Evolutionary conservation across 345 rosid genomes (phyloP).

Genomic region (Linum lewisii): DNA sequence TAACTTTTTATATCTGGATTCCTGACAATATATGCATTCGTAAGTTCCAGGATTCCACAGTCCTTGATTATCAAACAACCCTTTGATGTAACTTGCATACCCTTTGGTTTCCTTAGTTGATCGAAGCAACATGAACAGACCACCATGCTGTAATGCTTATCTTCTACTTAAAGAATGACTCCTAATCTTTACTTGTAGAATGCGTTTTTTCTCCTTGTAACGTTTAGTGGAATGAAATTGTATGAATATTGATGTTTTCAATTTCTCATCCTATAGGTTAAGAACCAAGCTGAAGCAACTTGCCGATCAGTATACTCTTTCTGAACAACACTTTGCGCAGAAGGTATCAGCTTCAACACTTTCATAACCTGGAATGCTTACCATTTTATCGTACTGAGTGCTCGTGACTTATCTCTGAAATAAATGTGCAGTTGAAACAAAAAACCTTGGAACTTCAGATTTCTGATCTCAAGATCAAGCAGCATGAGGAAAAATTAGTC

Average conservation of each 20-base stretch:
- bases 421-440: conserved; percentile 65
- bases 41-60: no score
- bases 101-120: no score
- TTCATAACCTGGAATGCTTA: not conserved
- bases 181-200: not conserved
- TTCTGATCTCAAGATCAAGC: conserved; percentile 66
- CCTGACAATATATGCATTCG: no score
- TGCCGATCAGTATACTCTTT: conserved; percentile 72
- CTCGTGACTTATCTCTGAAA: conserved; percentile 6
- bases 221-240: not conserved
- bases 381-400: not conserved
- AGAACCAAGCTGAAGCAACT: conserved; percentile 73
- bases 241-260: not conserved
- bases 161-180: not conserved
- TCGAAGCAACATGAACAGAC: no score
- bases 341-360: conserved; percentile 31
- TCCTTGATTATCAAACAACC: no score
- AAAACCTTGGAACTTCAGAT: conserved; percentile 77
- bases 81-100: no score
- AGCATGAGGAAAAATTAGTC: conserved; percentile 68
- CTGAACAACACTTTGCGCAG: conserved; percentile 74
- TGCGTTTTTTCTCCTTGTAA: not conserved
- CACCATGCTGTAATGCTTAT: no score
- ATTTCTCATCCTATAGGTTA: conserved; percentile 43
- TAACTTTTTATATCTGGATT: no score